Evolutionary conservation across 2,329 filamentous ascomycete genomes (phyloP).

Genomic region (Aschersonia sp.): DNA sequence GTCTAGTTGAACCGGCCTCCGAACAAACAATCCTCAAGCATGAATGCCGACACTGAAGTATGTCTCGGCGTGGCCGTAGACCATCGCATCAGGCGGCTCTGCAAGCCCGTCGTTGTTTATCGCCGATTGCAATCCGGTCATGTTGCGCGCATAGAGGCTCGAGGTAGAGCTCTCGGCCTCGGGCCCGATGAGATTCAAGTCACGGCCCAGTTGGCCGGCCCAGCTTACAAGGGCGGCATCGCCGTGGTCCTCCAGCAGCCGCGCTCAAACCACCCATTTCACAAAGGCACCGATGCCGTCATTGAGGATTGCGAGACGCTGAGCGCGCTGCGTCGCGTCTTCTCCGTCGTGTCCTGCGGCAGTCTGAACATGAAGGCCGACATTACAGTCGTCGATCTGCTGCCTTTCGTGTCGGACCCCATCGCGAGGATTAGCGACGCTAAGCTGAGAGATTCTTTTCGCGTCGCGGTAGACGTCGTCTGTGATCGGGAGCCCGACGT

Average conservation of each 20-base stretch:
- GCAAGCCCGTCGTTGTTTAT: background rate
- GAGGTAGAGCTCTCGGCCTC: background rate
- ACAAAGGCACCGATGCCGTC: slow-evolving; percentile 6
- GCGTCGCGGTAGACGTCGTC: background rate
- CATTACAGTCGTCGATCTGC: slow-evolving; percentile 5
- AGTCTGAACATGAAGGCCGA: slow-evolving; percentile 3
- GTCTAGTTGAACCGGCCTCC: background rate
- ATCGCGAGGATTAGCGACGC: background rate
- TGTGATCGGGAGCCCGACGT: slow-evolving; percentile 5
- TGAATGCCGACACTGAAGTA: slow-evolving; percentile 1
- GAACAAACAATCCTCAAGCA: background rate
- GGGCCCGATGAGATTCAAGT: slow-evolving; percentile 5
- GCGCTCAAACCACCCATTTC: slow-evolving; percentile 7
- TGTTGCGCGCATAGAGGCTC: slow-evolving; percentile 3
- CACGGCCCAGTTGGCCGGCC: slow-evolving; percentile 5
- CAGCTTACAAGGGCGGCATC: slow-evolving; percentile 6
- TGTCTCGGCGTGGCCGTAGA: slow-evolving; percentile 6
- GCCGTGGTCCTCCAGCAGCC: slow-evolving; percentile 8
- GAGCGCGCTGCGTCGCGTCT: slow-evolving; percentile 3
- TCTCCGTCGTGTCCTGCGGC: slow-evolving; percentile 3
- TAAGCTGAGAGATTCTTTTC: slow-evolving; percentile 1
- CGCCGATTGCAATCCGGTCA: background rate
- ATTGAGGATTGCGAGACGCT: slow-evolving; percentile 7
- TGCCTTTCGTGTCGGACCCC: slow-evolving; percentile 3
- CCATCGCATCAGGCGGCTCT: slow-evolving; percentile 5